phyloP scores from a whole-genome alignment of 2,329 filamentous ascomycete genomes.

The Fusarium mundagurra region DNA sequence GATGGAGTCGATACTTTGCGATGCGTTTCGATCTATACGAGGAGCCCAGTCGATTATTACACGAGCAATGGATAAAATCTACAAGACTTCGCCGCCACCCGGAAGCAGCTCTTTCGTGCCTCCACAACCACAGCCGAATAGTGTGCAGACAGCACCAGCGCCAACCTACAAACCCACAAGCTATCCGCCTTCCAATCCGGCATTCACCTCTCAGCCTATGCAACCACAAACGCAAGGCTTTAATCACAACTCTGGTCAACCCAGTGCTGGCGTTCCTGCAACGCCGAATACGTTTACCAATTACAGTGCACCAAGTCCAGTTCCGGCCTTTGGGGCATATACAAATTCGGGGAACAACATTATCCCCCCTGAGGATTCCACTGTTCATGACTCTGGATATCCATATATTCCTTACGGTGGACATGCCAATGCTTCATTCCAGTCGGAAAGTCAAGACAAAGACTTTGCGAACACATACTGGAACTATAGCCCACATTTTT shows the following conservation, averaged over 20 bases:
- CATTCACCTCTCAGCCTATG: not conserved
- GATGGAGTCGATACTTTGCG: rapidly evolving
- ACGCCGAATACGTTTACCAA: not conserved
- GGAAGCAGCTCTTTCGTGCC: not conserved
- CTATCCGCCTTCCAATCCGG: rapidly evolving
- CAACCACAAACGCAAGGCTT: not conserved
- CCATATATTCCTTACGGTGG: not conserved
- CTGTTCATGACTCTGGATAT: not conserved
- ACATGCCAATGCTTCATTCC: not conserved
- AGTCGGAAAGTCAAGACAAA: not conserved
- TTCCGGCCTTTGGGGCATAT: not conserved
- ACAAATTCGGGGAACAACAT: not conserved
- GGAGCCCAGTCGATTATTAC: no score
- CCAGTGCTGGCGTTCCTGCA: not conserved
- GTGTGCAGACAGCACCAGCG: not conserved
- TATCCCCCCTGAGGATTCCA: rapidly evolving
- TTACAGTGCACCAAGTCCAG: not conserved
- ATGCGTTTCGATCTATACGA: not conserved
- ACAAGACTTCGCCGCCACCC: rapidly evolving
- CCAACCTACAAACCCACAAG: rapidly evolving
- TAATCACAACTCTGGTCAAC: no score
- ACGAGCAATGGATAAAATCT: not conserved
- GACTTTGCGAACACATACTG: not conserved
- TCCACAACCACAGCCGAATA: no score
- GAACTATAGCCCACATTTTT: no score